These are phyloP conservation scores for Psilocybe sp. DNA, from an alignment of 768 basidiomycete genomes.

Conservation along the genomic window DNA sequence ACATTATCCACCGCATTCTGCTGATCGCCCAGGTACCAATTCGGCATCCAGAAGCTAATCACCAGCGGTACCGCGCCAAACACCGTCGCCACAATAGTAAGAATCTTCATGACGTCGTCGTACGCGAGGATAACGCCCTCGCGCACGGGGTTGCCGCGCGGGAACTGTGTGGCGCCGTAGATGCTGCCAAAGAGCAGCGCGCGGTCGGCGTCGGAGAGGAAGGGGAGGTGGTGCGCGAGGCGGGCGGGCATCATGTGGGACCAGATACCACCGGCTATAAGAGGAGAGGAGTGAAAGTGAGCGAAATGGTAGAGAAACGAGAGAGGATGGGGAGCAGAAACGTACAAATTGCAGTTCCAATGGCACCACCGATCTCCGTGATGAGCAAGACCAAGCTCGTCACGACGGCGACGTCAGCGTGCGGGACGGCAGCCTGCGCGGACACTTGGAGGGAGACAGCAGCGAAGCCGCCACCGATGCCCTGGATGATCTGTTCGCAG, in stretches of 20 bases:
- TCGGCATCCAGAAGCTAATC: constrained; percentile 56
- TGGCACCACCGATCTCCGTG: constrained; percentile 66
- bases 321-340: constrained; percentile 68
- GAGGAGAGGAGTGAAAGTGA: constrained; percentile 28
- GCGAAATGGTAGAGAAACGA: constrained; percentile 53
- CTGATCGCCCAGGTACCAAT: constrained; percentile 64
- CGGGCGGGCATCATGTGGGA: constrained; percentile 62
- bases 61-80: constrained; percentile 57
- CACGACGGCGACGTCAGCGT: constrained; percentile 63
- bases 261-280: constrained; percentile 62
- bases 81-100: constrained; percentile 54
- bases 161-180: constrained; percentile 42
- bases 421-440: constrained; percentile 64
- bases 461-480: constrained; percentile 71
- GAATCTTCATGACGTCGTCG: constrained; percentile 52
- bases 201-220: constrained; percentile 38
- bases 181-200: constrained; percentile 55
- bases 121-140: constrained; percentile 63
- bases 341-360: constrained; percentile 63
- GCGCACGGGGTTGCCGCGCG: constrained; percentile 54
- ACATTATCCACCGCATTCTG: constrained; percentile 67
- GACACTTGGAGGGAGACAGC: constrained; percentile 54
- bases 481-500: constrained; percentile 41
- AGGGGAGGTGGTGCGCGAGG: constrained; percentile 54
- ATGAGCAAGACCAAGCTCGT: constrained; percentile 66